Evolutionary conservation across 306 rosid species (phyloP), one percentile per base, ranked within the genome.

Genomic region (Castanea crenata): DNA sequence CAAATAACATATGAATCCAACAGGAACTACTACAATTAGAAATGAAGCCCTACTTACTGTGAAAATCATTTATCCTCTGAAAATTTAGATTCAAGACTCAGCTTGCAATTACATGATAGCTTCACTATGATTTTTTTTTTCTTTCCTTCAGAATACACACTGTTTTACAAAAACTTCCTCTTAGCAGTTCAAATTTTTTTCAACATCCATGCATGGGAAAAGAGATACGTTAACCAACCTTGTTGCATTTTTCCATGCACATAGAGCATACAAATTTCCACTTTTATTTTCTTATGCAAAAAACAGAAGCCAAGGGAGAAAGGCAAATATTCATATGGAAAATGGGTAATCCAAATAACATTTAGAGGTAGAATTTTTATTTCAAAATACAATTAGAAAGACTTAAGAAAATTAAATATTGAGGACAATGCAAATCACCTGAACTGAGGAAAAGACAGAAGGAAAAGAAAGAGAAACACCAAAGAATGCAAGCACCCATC

Each of bases 391-490:
- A 57, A 34, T 29, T 11, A 59, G 31, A 68, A 35, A 55, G 11
- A 21, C 55, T 16, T 35, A 15, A 67, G 73, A 76, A 35, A 72
- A 70, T 19, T n/a, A 46, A 68, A 78, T 32, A 63, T 19, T 52
- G 2, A 70, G 38, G 15, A 31, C 51, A 71, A 73, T 31, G 27
- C 5, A 79, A 85, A 55, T 86, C 73, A 95, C 97, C 99, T 89
- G 99, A 85, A 82, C 74, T 81, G 83, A 86, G 78, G 82, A 91
- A 74, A 57, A 90, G 73, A 74, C 74, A 87, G 65, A 86, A 49
- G 87, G 76, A 85, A 80, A 88, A 78, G 8, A 92, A 69, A 32
- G 83, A 79, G 21, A 89, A 79, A 77, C 72, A 78, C 81, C 86
- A 72, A 46, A 61, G 78, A 74, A 65, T 72, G 83, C 84, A 56